These are phyloP conservation scores for Solanum lycopersicoides DNA, from an alignment of 257 asterid genomes.

Conservation along the genomic window DNA sequence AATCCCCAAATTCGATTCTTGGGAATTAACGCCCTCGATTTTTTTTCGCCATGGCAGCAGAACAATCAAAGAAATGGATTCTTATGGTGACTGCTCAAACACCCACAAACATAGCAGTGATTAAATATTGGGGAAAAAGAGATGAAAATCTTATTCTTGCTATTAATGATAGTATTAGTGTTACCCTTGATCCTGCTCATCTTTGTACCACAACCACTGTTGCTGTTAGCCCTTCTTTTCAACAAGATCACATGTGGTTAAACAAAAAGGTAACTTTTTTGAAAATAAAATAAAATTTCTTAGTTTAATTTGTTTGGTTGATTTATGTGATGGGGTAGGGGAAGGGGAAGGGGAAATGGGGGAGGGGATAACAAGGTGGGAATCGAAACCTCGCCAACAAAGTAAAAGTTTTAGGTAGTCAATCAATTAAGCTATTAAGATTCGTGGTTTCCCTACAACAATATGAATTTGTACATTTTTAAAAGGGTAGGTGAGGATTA, in stretches of 20 bases:
- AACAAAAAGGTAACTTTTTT: constrained; percentile 56
- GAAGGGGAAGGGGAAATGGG: not conserved
- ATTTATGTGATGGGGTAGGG: not conserved
- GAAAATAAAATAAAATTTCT: rapidly evolving
- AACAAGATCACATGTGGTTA: constrained; percentile 88
- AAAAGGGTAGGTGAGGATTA: not conserved
- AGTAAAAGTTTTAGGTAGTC: not conserved
- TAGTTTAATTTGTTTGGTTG: not conserved
- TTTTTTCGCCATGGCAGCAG: constrained; percentile 15
- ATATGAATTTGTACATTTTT: not conserved
- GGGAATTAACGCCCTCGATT: not conserved
- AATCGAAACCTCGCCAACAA: not conserved
- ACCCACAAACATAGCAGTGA: constrained; percentile 93
- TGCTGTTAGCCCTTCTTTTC: constrained; percentile 77
- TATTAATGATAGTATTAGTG: constrained; percentile 91
- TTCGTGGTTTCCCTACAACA: not conserved
- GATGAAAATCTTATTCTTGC: constrained; percentile 76
- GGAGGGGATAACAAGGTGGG: not conserved
- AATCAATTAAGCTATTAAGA: no score
- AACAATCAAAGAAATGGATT: constrained; percentile 48
- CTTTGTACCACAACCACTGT: constrained; percentile 99
- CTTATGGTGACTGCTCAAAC: constrained; percentile 79
- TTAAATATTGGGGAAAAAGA: constrained; percentile 97
- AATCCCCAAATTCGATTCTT: not conserved
- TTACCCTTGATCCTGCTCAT: constrained; percentile 89